phyloP scores from a whole-genome alignment of 441 rosid species.

The Euphorbia schlechtendalii region DNA sequence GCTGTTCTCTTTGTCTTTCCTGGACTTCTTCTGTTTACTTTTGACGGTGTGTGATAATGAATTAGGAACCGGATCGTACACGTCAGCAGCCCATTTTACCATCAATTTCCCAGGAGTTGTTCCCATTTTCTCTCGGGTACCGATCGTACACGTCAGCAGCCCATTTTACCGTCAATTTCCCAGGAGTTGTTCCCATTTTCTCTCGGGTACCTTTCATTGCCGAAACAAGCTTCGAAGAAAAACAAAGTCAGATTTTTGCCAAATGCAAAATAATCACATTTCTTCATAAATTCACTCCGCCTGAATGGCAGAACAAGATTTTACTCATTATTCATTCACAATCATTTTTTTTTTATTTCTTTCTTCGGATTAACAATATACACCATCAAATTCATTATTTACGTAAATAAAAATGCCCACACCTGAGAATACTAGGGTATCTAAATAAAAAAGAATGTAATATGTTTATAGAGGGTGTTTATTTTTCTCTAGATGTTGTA shows the following conservation, averaged over 20 bases:
- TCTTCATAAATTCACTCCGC: no score
- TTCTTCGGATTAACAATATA: no score
- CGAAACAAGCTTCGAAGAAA: slow-evolving; percentile 38
- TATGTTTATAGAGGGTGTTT: no score
- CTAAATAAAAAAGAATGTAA: no score
- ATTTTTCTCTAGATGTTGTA: no score
- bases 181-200: slow-evolving; percentile 39
- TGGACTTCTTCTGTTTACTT: slow-evolving; percentile 49
- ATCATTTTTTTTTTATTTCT: no score
- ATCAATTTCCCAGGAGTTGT: slow-evolving; percentile 34
- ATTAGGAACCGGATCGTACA: slow-evolving; percentile 79
- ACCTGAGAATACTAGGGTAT: no score
- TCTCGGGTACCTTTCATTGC: slow-evolving; percentile 82
- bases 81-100: slow-evolving; percentile 82
- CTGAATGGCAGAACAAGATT: no score
- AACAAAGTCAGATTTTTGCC: background rate
- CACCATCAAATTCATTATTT: no score
- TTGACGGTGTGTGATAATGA: slow-evolving; percentile 54
- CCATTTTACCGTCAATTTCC: slow-evolving; percentile 62
- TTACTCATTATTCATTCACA: no score
- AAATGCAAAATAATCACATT: background rate
- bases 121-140: slow-evolving; percentile 63
- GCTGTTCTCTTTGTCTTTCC: slow-evolving; percentile 34
- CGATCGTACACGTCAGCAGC: no score
- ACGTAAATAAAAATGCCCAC: no score